A percentile compares a stretch with the other conserved stretches of the same genome.
These are phyloP conservation scores for Pythium utonaiense DNA, from an alignment of 352 stramenopile species.

Conservation along the genomic window DNA sequence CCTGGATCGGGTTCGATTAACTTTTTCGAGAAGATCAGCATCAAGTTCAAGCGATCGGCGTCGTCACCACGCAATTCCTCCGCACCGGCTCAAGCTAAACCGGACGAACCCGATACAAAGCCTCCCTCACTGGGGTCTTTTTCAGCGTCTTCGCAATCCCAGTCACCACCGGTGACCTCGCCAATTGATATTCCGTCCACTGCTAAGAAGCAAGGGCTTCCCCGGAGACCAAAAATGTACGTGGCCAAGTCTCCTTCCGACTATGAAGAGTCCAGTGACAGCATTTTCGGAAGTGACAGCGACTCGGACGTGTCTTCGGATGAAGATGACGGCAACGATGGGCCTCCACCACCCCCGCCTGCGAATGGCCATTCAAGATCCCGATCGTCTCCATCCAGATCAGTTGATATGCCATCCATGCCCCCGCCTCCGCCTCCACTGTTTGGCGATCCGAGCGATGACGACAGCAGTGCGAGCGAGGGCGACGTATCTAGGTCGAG, in stretches of 20 bases:
- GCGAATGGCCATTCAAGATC: not conserved
- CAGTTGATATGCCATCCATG: not conserved
- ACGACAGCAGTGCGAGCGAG: conserved; percentile 39
- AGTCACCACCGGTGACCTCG: conserved; percentile 1
- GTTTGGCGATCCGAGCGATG: conserved; percentile 38
- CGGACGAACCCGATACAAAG: conserved; percentile 9
- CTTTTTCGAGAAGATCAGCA: conserved; percentile 84
- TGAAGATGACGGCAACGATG: conserved; percentile 26
- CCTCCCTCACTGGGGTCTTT: not conserved
- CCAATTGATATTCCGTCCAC: conserved; percentile 11
- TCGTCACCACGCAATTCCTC: conserved; percentile 39
- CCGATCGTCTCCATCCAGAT: conserved; percentile 6
- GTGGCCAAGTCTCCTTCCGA: conserved; percentile 58
- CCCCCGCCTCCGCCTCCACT: conserved; percentile 22
- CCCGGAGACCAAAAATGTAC: conserved; percentile 74
- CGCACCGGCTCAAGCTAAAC: not conserved
- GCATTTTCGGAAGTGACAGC: conserved; percentile 78
- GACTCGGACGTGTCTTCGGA: conserved; percentile 50
- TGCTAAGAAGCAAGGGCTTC: conserved; percentile 37
- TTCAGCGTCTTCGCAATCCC: conserved; percentile 21
- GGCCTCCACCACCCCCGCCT: conserved; percentile 17
- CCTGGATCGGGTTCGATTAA: conserved; percentile 48
- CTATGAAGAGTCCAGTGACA: conserved; percentile 84
- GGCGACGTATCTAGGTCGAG: conserved; percentile 5
- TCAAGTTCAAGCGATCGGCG: conserved; percentile 61